These are phyloP conservation scores for Saccharomyces hybrid DNA, from an alignment of 1,139 yeast species.

Conservation along the genomic window DNA sequence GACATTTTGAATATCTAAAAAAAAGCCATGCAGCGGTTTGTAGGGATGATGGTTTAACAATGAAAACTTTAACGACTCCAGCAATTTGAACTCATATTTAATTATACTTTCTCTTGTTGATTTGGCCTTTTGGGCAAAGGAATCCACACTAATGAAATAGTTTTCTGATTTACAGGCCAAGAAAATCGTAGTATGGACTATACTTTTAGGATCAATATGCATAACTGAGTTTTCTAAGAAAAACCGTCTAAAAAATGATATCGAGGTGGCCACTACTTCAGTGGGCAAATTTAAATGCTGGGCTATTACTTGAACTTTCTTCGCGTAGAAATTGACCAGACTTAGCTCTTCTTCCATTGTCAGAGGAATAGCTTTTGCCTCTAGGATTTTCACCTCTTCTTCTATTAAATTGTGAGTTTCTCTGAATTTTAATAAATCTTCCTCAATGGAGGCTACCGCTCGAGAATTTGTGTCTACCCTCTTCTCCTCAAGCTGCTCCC, in stretches of 20 bases:
- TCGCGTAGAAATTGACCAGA: conserved; percentile 61
- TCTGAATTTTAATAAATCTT: conserved; percentile 33
- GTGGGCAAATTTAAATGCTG: conserved; percentile 52
- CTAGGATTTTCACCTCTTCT: conserved; percentile 31
- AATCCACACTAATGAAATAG: conserved; percentile 74
- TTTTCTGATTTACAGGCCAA: conserved; percentile 91
- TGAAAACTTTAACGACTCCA: conserved; percentile 71
- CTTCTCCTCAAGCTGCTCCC: conserved; percentile 42
- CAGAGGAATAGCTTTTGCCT: conserved; percentile 42
- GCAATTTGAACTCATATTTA: conserved; percentile 66
- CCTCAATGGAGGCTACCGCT: conserved; percentile 41
- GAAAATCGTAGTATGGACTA: conserved; percentile 78
- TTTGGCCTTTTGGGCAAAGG: conserved; percentile 66
- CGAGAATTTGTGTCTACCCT: conserved; percentile 44
- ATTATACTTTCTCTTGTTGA: conserved; percentile 58
- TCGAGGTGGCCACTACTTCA: conserved; percentile 73
- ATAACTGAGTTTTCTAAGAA: conserved; percentile 71
- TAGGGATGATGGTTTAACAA: conserved; percentile 82
- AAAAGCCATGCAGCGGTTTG: conserved; percentile 84
- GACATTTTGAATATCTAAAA: conserved; percentile 72
- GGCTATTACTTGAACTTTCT: conserved; percentile 57
- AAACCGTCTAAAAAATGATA: conserved; percentile 76
- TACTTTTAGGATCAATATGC: conserved; percentile 80
- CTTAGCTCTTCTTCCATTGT: conserved; percentile 61
- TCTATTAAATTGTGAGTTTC: conserved; percentile 31